phyloP scores from a whole-genome alignment of 2,329 filamentous ascomycete species.

The Fusarium dimerum region DNA sequence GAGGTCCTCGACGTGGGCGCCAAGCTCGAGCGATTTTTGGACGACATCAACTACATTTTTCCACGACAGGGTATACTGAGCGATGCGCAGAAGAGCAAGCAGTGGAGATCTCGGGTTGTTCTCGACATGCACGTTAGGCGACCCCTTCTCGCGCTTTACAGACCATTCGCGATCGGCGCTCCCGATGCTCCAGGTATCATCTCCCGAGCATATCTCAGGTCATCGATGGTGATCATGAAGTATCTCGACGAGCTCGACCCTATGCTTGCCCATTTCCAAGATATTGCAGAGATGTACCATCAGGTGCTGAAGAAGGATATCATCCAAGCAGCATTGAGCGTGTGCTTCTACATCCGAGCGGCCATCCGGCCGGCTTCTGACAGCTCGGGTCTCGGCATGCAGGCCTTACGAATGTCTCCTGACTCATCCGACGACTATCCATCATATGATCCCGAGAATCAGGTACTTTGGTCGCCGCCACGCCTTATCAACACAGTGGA shows the following conservation, averaged over 20 bases:
- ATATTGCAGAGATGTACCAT: constrained; percentile 54
- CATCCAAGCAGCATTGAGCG: constrained; percentile 54
- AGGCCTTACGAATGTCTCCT: constrained; percentile 37
- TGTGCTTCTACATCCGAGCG: constrained; percentile 56
- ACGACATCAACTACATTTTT: constrained; percentile 56
- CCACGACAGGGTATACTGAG: constrained; percentile 46
- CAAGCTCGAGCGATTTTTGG: constrained; percentile 54
- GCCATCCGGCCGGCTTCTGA: constrained; percentile 33
- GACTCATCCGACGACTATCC: constrained; percentile 38
- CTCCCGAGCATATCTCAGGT: constrained; percentile 52
- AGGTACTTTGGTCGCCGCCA: constrained; percentile 44
- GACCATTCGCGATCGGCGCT: constrained; percentile 55
- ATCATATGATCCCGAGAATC: constrained; percentile 35
- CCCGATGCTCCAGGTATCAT: constrained; percentile 53
- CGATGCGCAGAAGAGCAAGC: constrained; percentile 47
- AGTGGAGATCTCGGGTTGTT: constrained; percentile 52
- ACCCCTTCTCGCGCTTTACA: constrained; percentile 53
- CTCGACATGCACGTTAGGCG: constrained; percentile 57
- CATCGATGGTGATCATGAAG: constrained; percentile 56
- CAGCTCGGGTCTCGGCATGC: constrained; percentile 30
- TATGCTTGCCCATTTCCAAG: constrained; percentile 45
- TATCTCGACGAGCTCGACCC: constrained; percentile 58
- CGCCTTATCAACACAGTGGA: constrained; percentile 47
- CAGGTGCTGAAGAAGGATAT: constrained; percentile 56
- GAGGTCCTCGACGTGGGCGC: constrained; percentile 55